Evolutionary conservation across 2,329 filamentous ascomycete genomes (phyloP).

Genomic region (Colletotrichum melonis): DNA sequence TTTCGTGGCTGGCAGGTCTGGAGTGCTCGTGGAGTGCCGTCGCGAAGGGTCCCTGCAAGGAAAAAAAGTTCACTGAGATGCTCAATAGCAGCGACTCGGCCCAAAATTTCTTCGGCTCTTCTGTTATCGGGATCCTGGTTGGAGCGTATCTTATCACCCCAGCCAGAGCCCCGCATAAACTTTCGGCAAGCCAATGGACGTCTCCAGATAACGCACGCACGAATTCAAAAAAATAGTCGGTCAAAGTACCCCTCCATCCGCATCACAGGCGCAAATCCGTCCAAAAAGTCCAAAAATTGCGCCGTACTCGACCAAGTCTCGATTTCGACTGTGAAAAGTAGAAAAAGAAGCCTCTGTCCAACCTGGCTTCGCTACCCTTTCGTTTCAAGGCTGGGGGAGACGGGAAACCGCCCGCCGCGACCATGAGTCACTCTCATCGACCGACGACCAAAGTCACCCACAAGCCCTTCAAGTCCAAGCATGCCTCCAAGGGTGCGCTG

Average conservation of each 20-base stretch:
- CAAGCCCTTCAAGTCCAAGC: slow-evolving; percentile 93
- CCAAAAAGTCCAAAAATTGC: slow-evolving; percentile 15
- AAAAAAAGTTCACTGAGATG: slow-evolving; percentile 9
- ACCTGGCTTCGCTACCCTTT: slow-evolving; percentile 79
- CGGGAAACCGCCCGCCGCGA: slow-evolving; percentile 79
- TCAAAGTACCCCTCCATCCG: slow-evolving; percentile 16
- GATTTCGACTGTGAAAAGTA: neutral
- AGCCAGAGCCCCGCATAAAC: neutral
- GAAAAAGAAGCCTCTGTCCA: slow-evolving; percentile 45
- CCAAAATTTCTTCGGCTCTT: slow-evolving; percentile 22
- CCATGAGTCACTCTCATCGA: slow-evolving; percentile 84
- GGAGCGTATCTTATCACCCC: slow-evolving; percentile 42
- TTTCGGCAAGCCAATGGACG: neutral
- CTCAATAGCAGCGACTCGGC: neutral
- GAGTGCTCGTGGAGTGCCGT: neutral
- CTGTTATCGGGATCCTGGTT: slow-evolving; percentile 19
- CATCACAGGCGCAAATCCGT: slow-evolving; percentile 14
- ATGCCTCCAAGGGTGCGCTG: slow-evolving; percentile 87
- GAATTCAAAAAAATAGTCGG: slow-evolving; percentile 7
- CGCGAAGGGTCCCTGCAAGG: slow-evolving; percentile 4
- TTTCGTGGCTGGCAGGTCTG: neutral
- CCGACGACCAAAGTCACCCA: slow-evolving; percentile 89
- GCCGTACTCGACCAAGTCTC: neutral
- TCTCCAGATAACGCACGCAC: slow-evolving; percentile 9
- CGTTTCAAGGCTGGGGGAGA: slow-evolving; percentile 86